These are phyloP conservation scores for Diaporthe velutina DNA, from an alignment of 2,329 filamentous ascomycete genomes.

Conservation along the genomic window DNA sequence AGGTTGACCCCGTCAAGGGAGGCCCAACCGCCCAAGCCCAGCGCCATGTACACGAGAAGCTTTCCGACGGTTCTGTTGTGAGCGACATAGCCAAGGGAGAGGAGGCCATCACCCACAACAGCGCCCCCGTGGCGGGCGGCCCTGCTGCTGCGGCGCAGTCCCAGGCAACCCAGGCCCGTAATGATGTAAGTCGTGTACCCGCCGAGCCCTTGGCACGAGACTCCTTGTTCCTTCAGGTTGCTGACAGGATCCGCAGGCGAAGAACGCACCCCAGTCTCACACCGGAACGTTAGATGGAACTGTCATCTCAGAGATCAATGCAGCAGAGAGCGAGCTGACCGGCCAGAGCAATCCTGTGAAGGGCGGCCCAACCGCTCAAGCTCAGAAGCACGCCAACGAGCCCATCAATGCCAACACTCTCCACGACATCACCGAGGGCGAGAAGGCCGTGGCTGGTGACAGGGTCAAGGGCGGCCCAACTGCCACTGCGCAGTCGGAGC, in stretches of 20 bases:
- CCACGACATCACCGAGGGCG: conserved; percentile 56
- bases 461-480: conserved; percentile 54
- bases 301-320: conserved; percentile 55
- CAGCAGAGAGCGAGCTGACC: conserved; percentile 54
- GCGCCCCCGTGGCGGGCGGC: conserved; percentile 48
- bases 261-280: conserved; percentile 27
- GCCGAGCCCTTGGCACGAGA: not conserved
- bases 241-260: not conserved
- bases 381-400: conserved; percentile 53
- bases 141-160: conserved; percentile 53
- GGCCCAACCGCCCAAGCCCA: conserved; percentile 57
- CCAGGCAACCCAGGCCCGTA: conserved; percentile 32
- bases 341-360: conserved; percentile 50
- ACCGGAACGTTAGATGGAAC: conserved; percentile 46
- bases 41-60: conserved; percentile 47
- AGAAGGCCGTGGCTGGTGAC: conserved; percentile 54
- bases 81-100: conserved; percentile 56
- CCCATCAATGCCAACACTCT: conserved; percentile 50
- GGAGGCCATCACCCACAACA: conserved; percentile 50
- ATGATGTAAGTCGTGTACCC: not conserved
- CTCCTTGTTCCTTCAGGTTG: not conserved
- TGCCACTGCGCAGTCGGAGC: conserved; percentile 51
- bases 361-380: conserved; percentile 55
- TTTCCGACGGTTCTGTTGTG: conserved; percentile 49
- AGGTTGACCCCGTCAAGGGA: conserved; percentile 48